These are phyloP conservation scores for Epichloe baconii DNA, from an alignment of 2,329 filamentous ascomycete genomes.

Conservation along the genomic window DNA sequence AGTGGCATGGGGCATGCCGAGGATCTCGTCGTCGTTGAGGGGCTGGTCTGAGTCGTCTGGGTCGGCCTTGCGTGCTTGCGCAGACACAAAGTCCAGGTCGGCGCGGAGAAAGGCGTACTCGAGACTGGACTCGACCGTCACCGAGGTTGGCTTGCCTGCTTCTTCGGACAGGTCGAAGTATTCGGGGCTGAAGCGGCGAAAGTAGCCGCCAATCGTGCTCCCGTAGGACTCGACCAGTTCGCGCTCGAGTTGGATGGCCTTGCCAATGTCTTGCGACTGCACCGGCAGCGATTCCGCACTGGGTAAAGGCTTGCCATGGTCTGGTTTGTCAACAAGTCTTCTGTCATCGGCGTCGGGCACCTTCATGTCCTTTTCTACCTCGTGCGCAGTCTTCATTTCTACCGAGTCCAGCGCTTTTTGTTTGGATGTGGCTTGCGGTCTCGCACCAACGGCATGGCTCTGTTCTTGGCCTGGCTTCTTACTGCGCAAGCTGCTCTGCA, in stretches of 20 bases:
- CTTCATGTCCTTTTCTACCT: constrained; percentile 26
- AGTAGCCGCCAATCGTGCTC: constrained; percentile 83
- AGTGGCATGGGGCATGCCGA: constrained; percentile 46
- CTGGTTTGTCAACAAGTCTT: constrained; percentile 20
- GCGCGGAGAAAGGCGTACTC: constrained; percentile 89
- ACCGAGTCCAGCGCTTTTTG: constrained; percentile 21
- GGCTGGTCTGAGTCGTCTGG: constrained; percentile 65
- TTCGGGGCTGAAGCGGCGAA: constrained; percentile 74
- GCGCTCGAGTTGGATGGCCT: constrained; percentile 55
- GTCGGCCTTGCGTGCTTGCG: constrained; percentile 72
- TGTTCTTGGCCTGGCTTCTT: constrained; percentile 17
- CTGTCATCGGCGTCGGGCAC: constrained; percentile 19
- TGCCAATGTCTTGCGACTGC: constrained; percentile 40
- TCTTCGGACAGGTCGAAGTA: constrained; percentile 45
- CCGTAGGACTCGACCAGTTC: constrained; percentile 66
- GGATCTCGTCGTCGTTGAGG: constrained; percentile 72
- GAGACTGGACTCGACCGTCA: constrained; percentile 64
- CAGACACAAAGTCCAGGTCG: constrained; percentile 86
- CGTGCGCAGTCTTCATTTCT: constrained; percentile 36
- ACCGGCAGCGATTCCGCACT: constrained; percentile 32
- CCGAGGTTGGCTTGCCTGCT: constrained; percentile 21
- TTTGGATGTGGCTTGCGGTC: constrained; percentile 12
- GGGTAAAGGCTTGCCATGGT: constrained; percentile 24
- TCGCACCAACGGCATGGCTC: constrained; percentile 3
- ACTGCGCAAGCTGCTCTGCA: constrained; percentile 59